Evolutionary conservation across 495 filamentous ascomycete species (phyloP), one percentile per base, ranked within the genome.

Genomic region (Penicillium pancosmium): DNA sequence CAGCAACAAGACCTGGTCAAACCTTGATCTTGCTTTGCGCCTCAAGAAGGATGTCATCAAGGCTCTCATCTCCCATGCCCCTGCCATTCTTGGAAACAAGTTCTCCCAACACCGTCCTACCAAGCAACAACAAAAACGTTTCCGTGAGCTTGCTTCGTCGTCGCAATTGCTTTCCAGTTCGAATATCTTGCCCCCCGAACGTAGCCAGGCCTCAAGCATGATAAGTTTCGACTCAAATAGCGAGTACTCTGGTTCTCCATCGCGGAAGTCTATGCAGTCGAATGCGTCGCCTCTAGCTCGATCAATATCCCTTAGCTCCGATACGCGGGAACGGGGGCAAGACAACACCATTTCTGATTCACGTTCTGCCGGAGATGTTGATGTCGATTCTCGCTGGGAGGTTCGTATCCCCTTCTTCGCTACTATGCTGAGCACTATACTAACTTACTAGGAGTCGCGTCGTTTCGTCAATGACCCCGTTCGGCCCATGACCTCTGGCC

Each of bases 1-100:
- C 71, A 84, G 91, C 50, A 98, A 99, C 78, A 98, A 97, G 76
- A 98, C 92, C 10, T 99, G 94, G 94, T 97, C 93, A 16, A 98
- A 98, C 70, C 85, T 98, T 8, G 94, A 99, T 61, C 84, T 99
- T 11, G 92, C 93, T 1, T 78, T 97, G 50, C 88, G 89, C 18
- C 78, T 99, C 47, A 98, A 99, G 81, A 91, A 89, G 62, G 92
- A 95, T 54, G 90, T 97, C 62, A 94, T 96, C 71, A 88, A 89
- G 66, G 95, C 95, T 1, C 82, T 98, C 19, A 93, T 98, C 66
- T 93, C 91, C 31, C 94, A 98, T 71, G 91, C 93, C 3, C 93
- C 93, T 21, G 93, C 95, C 50, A 98, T 98, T 65, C 88, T 98
- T 57, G 91, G 94, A 50, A 98, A 98, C 79, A 98, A 98, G 67